phyloP scores from a whole-genome alignment of 2,329 filamentous ascomycete species.

The Botrytis fragariae region DNA sequence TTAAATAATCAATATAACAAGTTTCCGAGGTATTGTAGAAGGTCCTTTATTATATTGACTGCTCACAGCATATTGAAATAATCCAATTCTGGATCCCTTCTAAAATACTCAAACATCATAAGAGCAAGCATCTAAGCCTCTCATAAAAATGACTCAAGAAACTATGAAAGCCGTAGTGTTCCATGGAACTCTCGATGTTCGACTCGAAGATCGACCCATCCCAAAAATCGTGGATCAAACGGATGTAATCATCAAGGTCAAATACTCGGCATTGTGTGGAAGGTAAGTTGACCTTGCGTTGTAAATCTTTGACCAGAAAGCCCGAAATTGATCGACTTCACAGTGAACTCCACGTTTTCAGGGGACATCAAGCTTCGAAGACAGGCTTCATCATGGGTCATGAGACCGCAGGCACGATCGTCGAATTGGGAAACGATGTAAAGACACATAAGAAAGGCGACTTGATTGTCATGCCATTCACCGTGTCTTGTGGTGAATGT shows the following conservation, averaged over 20 bases:
- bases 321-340: conserved; percentile 31
- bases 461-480: conserved; percentile 80
- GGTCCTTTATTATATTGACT: background rate
- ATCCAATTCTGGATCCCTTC: background rate
- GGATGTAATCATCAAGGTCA: conserved; percentile 81
- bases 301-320: background rate
- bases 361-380: conserved; percentile 69
- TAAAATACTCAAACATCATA: background rate
- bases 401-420: conserved; percentile 78
- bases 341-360: conserved; percentile 80
- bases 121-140: background rate
- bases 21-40: conserved; percentile 5
- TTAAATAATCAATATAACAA: background rate
- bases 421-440: conserved; percentile 65
- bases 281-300: conserved; percentile 56
- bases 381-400: conserved; percentile 69
- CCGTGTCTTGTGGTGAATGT: conserved; percentile 69
- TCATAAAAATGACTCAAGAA: conserved; percentile 30
- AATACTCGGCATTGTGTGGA: conserved; percentile 81
- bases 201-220: conserved; percentile 72
- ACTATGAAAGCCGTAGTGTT: conserved; percentile 91
- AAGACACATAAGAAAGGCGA: conserved; percentile 71
- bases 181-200: conserved; percentile 51
- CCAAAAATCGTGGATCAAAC: conserved; percentile 68
- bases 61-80: background rate